A percentile compares a stretch with the other conserved stretches of the same genome.
These are phyloP conservation scores for Lophiotrema nucula DNA, from an alignment of 495 filamentous ascomycete genomes.

Conservation along the genomic window DNA sequence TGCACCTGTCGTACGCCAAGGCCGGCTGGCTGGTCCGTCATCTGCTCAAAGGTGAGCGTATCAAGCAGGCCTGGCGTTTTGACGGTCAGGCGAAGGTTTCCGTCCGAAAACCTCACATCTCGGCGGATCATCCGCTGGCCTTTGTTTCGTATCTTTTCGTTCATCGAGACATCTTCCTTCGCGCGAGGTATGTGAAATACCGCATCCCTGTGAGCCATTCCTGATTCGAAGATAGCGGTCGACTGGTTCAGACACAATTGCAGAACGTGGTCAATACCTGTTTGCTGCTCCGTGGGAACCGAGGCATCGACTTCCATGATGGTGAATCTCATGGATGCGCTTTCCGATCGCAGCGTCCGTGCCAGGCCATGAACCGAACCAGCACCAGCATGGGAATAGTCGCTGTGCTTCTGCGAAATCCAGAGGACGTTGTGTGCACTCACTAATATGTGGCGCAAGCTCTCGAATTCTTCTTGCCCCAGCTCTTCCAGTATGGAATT, in stretches of 20 bases:
- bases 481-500: not conserved
- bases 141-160: not conserved
- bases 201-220: not conserved
- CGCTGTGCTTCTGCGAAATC: not conserved
- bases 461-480: not conserved
- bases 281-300: not conserved
- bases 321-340: not conserved
- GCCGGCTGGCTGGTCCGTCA: not conserved
- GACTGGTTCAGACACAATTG: not conserved
- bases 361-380: not conserved
- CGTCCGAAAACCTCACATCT: not conserved
- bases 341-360: not conserved
- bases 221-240: not conserved
- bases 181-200: not conserved
- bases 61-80: slow-evolving; percentile 7
- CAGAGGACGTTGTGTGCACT: not conserved
- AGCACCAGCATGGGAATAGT: not conserved
- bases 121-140: not conserved
- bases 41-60: slow-evolving; percentile 2
- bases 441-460: not conserved
- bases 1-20: slow-evolving; percentile 5
- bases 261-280: not conserved
- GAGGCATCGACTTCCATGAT: not conserved
- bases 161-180: not conserved
- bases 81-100: slow-evolving; percentile 3